Percentiles rank a stretch among this genome's conserved stretches.
Evolutionary conservation across 192 early-diverging fungal species (phyloP).

Genomic region (Coemansia sp.): DNA sequence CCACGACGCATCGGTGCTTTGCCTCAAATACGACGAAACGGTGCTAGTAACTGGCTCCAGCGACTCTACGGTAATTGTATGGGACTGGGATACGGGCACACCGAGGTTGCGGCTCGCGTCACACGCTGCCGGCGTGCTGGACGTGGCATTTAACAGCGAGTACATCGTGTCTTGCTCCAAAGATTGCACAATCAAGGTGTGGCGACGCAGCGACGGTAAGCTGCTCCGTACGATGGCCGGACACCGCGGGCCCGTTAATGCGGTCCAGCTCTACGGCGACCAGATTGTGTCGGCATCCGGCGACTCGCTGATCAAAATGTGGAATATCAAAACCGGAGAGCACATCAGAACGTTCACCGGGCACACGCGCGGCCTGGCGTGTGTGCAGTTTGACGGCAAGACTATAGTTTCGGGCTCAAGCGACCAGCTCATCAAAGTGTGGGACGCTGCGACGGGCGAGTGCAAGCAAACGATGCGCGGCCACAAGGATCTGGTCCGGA

Average conservation of each 20-base stretch:
- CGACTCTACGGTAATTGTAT: conserved; percentile 81
- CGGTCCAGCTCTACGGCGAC: conserved; percentile 71
- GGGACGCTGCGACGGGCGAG: conserved; percentile 66
- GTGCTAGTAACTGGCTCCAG: conserved; percentile 83
- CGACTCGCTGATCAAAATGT: conserved; percentile 77
- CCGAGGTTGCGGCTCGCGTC: conserved; percentile 59
- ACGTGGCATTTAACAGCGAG: conserved; percentile 77
- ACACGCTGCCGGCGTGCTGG: conserved; percentile 81
- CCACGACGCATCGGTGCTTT: conserved; percentile 71
- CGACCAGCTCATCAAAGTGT: conserved; percentile 80
- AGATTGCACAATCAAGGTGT: conserved; percentile 88
- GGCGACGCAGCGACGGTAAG: conserved; percentile 65
- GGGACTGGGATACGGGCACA: conserved; percentile 63
- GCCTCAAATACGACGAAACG: conserved; percentile 75
- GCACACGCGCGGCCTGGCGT: conserved; percentile 76
- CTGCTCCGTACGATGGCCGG: conserved; percentile 67
- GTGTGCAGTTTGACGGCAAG: conserved; percentile 81
- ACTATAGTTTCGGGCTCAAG: conserved; percentile 78
- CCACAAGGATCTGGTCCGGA: conserved; percentile 78
- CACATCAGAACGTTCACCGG: conserved; percentile 75
- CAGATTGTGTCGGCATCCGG: conserved; percentile 83
- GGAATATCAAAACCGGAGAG: conserved; percentile 69
- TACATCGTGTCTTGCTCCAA: conserved; percentile 87
- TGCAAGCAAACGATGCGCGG: conserved; percentile 63
- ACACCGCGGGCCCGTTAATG: conserved; percentile 94